These are phyloP conservation scores for Austroboletus eburneus DNA, from an alignment of 768 basidiomycete species.

Conservation along the genomic window DNA sequence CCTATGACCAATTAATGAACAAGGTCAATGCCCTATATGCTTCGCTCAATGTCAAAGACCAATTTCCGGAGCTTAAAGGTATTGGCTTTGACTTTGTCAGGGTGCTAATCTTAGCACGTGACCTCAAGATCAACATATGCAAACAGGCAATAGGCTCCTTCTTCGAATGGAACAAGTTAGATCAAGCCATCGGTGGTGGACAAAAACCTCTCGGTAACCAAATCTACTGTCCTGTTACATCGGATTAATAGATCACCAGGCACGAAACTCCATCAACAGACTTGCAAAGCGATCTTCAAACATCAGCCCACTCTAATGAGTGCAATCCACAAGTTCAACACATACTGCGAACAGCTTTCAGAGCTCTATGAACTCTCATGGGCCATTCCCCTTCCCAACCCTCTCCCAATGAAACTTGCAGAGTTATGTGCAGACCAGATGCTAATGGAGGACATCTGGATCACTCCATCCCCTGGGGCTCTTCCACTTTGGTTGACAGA, in stretches of 20 bases:
- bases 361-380: conserved; percentile 19
- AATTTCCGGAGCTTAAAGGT: background rate
- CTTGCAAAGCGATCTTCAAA: background rate
- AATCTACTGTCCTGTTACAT: background rate
- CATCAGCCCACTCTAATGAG: background rate
- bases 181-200: background rate
- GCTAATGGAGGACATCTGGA: conserved; percentile 20
- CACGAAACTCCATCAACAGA: background rate
- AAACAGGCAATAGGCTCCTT: background rate
- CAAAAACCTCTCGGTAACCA: background rate
- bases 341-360: conserved; percentile 22
- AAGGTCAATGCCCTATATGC: background rate
- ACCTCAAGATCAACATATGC: background rate
- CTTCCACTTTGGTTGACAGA: conserved; percentile 6
- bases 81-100: background rate
- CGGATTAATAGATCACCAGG: background rate
- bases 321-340: conserved; percentile 23
- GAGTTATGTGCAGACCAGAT: conserved; percentile 8
- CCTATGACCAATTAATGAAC: background rate
- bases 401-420: conserved; percentile 29
- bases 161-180: background rate
- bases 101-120: background rate
- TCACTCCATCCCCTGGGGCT: conserved; percentile 17
- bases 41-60: background rate
- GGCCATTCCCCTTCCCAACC: conserved; percentile 31